A percentile compares a stretch with the other conserved stretches of the same genome.
Evolutionary conservation across 2,329 filamentous ascomycete genomes (phyloP).

Genomic region (Botryotinia convoluta): DNA sequence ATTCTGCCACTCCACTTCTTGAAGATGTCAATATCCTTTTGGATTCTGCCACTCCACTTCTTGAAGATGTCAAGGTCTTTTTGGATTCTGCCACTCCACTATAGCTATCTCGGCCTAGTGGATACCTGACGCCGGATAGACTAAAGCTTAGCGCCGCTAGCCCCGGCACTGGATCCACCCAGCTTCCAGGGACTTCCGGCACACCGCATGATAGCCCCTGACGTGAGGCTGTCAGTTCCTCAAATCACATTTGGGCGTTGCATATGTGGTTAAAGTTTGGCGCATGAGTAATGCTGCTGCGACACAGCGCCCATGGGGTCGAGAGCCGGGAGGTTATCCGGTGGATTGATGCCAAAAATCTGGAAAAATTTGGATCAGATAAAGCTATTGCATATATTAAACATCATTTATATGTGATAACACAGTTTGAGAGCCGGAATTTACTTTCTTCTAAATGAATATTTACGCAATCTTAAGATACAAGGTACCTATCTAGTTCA

Average conservation of each 20-base stretch:
- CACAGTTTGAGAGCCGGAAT: not conserved
- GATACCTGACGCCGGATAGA: not conserved
- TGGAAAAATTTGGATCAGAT: not conserved
- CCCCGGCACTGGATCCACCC: not conserved
- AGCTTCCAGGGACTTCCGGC: not conserved
- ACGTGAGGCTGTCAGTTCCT: not conserved
- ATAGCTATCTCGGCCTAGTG: not conserved
- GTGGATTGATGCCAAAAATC: not conserved
- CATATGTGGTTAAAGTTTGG: not conserved
- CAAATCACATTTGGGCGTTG: not conserved
- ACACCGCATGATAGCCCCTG: not conserved
- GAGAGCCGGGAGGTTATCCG: not conserved
- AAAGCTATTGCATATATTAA: not conserved
- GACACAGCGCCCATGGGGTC: not conserved
- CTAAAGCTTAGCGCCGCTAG: not conserved
- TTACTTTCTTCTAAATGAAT: not conserved
- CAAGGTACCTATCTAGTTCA: not conserved
- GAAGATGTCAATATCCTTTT: not conserved
- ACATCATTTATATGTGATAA: not conserved
- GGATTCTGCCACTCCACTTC: constrained; percentile 1
- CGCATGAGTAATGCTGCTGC: not conserved
- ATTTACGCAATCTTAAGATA: not conserved
- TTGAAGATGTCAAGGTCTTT: not conserved
- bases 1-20: not conserved
- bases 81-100: not conserved